Evolutionary conservation across 2,329 filamentous ascomycete genomes (phyloP), one percentile per base, ranked within the genome.

Genomic region (Ophiocordyceps camponoti-rufipedis): DNA sequence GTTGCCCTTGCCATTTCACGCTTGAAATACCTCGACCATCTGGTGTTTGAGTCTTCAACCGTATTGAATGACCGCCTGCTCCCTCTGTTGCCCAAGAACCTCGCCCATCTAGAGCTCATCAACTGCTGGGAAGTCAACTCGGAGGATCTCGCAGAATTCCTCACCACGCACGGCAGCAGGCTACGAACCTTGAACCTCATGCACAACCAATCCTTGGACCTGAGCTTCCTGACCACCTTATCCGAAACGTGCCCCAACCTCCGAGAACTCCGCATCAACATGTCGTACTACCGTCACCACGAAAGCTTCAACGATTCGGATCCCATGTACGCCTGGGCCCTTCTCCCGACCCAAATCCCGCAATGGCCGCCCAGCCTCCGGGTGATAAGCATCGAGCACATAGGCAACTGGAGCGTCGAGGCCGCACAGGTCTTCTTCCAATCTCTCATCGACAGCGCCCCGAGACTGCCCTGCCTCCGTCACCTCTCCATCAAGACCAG

Each of bases 91-190:
- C 85, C 88, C 1, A 68, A 64, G 11, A 71, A 66, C 4, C 67
- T 96, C 18, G 64, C 71, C 42, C 74, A 75, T 42, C 68, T 96
- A 4, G 81, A 81, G 50, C 66, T 95, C 14, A 75, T 79, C 51
- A 89, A 91, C 53, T 95, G 87, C 56, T 80, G 80, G 62, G 76
- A 83, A 49, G 62, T 94, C 10, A 77, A 70, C 5, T 81, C 85
- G 1, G 70, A 78, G 4, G 71, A 78, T 48, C 63, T 95, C 19
- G 64, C 69, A 28, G 57, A 61, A 0, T 94, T 82, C 54, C 68
- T 95, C 39, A 57, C 67, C 6, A 72, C 72, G 1, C 78, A 85
- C 53, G 88, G 87, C 0, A 61, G 66, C 19, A 64, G 74, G n/a
- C 65, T 96, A 19, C 71, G 72, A 45, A 72, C 74, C 35, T 68